Evolutionary conservation across 2,329 filamentous ascomycete species (phyloP).

Genomic region (Aspergillus clavatus): DNA sequence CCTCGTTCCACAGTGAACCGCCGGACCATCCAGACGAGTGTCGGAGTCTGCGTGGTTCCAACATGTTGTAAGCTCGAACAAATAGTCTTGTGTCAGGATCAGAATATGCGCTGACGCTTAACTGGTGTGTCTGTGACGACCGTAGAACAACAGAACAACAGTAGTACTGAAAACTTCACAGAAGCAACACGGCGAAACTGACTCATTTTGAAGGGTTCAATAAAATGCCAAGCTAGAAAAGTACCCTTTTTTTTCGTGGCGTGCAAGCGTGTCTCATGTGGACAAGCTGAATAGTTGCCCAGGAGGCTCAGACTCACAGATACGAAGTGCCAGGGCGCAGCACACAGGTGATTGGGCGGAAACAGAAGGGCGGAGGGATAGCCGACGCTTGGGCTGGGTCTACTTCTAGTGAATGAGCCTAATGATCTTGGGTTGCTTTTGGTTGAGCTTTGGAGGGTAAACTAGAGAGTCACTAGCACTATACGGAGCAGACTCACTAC

Average conservation of each 20-base stretch:
- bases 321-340: not conserved
- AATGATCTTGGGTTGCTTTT: too few relatives aligned
- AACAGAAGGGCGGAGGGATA: not conserved
- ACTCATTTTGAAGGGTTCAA: not conserved
- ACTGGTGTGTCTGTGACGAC: not conserved
- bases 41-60: not conserved
- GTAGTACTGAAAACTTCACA: too few relatives aligned
- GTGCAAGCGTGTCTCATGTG: not conserved
- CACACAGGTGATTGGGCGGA: not conserved
- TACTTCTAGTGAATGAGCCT: too few relatives aligned
- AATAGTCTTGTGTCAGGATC: not conserved
- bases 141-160: not conserved
- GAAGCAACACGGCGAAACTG: not conserved
- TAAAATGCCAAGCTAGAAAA: not conserved
- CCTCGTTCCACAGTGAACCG: not conserved
- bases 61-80: not conserved
- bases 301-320: not conserved
- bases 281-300: not conserved
- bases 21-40: not conserved
- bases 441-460: too few relatives aligned
- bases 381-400: not conserved
- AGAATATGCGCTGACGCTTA: not conserved
- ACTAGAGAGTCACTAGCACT: too few relatives aligned
- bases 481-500: too few relatives aligned
- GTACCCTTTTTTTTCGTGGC: not conserved